A percentile compares a stretch with the other conserved stretches of the same genome.
Evolutionary conservation across 108 stramenopile species (phyloP).

Genomic region (Cyclotella choctawhatcheeana): DNA sequence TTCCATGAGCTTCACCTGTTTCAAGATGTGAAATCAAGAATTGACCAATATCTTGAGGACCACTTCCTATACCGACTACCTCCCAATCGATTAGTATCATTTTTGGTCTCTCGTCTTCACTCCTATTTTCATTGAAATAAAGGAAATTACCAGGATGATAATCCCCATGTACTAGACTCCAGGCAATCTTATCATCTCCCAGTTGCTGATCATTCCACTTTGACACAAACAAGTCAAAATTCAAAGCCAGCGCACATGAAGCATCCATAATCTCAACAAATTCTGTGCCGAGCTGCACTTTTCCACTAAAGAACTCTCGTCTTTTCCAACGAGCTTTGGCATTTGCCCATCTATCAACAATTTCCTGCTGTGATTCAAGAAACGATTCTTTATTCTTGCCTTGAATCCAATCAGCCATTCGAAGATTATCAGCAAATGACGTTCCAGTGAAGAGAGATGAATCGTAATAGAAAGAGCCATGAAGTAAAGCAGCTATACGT

Average conservation of each 20-base stretch:
- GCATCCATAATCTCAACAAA: constrained; percentile 30
- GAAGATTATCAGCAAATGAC: constrained; percentile 26
- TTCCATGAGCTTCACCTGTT: constrained; percentile 39
- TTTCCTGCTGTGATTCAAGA: constrained; percentile 48
- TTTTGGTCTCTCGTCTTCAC: neutral
- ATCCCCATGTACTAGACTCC: constrained; percentile 65
- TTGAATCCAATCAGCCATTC: constrained; percentile 59
- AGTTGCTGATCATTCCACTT: constrained; percentile 15
- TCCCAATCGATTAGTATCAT: constrained; percentile 61
- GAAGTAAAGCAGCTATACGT: constrained; percentile 17
- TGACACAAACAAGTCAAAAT: constrained; percentile 27
- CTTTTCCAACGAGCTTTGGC: constrained; percentile 15
- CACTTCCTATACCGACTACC: constrained; percentile 66
- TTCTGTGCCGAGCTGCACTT: constrained; percentile 7
- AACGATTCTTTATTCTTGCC: constrained; percentile 36
- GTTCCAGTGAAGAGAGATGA: constrained; percentile 2
- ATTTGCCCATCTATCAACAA: constrained; percentile 29
- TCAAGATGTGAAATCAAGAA: constrained; percentile 62
- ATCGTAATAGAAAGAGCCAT: constrained; percentile 22
- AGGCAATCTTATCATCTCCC: constrained; percentile 22
- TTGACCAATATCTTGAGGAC: constrained; percentile 71
- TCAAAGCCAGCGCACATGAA: constrained; percentile 16
- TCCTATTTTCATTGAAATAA: constrained; percentile 11
- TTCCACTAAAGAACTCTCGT: constrained; percentile 16
- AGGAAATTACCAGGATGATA: constrained; percentile 69